Conservation (phyloP, 2,329 filamentous ascomycete genomes). For the Lecanosticta acicola region DNA sequence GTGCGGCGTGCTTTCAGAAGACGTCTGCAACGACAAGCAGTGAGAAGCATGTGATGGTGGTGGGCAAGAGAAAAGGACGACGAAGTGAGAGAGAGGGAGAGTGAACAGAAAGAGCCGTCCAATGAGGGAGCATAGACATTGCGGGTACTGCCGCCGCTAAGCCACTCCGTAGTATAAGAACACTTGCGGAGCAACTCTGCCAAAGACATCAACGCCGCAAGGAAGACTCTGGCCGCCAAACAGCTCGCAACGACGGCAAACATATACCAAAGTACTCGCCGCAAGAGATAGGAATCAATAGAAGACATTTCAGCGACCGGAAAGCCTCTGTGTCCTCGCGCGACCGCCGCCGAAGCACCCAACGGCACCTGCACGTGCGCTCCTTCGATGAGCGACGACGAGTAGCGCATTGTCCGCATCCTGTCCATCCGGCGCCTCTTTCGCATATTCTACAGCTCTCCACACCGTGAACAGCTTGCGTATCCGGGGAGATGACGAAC, state of each 20-base stretch:
- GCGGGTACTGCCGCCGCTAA: too few species aligned
- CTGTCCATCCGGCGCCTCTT: neutral
- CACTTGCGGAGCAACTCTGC: neutral
- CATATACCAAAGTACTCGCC: constrained; percentile 4
- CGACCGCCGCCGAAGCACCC: constrained; percentile 3
- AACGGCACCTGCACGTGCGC: constrained; percentile 5
- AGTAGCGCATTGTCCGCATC: neutral
- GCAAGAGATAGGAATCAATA: constrained; percentile 5
- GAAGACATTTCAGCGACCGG: constrained; percentile 3
- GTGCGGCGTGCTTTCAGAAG: too few species aligned
- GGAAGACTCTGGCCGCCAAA: neutral
- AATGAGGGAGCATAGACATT: neutral
- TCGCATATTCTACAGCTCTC: neutral
- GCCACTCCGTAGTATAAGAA: neutral
- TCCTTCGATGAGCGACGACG: neutral
- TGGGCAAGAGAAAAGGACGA: neutral
- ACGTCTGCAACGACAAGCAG: too few species aligned
- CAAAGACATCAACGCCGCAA: constrained; percentile 4
- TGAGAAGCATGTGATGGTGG: neutral
- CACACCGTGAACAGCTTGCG: neutral
- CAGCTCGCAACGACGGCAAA: constrained; percentile 3
- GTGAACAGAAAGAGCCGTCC: neutral
- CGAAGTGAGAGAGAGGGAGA: neutral
- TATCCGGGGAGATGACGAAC: constrained; percentile 24
- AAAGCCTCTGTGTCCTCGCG: constrained; percentile 4